Evolutionary conservation across 306 rosid genomes (phyloP), one percentile per base, ranked within the genome.

Genomic region (Pterocarpus santalinus): DNA sequence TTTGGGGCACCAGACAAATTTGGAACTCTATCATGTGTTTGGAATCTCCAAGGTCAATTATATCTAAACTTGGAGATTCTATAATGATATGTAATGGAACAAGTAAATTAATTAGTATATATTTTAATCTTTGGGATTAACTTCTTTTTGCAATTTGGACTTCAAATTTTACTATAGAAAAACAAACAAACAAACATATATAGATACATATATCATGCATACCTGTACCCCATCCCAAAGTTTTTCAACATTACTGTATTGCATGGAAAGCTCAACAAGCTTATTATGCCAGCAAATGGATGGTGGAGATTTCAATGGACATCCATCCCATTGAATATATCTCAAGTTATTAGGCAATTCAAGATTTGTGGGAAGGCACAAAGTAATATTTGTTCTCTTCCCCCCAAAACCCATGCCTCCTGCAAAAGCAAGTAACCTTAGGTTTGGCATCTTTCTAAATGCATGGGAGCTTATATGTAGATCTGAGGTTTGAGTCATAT

Each of bases 181-280:
- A 38, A 38, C 1, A 3, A 39, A 39, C 43, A 6, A 39, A 10
- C 8, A 43, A 5, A 43, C 47, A 43, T 43, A 4, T 8, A 4
- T 1, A 43, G 8, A 43, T 7, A 43, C 8, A 43, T 43, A 22
- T 22, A 22, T 43, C 8, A 10, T 43, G 8, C 47, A 43, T 69
- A 82, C 82, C 68, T 28, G 52, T 5, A 12, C 22, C 69, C 74
- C 82, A 7, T 38, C 1, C 85, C 74, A 77, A 43, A 77, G 82
- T 43, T 62, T 63, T 62, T 70, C 57, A 33, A 70, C 38, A 16
- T 55, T 12, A 33, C 49, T 83, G 8, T 17, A 0, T 61, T 0
- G 8, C 43, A 83, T 3, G 15, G 36, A 14, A 63, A 77, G 56
- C 71, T 30, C 53, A 46, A 77, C 44, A 32, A 83, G 75, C 8